Percentiles rank a stretch among this genome's conserved stretches.
Evolutionary conservation across 345 rosid species (phyloP).

Genomic region (Citrus trifoliata): DNA sequence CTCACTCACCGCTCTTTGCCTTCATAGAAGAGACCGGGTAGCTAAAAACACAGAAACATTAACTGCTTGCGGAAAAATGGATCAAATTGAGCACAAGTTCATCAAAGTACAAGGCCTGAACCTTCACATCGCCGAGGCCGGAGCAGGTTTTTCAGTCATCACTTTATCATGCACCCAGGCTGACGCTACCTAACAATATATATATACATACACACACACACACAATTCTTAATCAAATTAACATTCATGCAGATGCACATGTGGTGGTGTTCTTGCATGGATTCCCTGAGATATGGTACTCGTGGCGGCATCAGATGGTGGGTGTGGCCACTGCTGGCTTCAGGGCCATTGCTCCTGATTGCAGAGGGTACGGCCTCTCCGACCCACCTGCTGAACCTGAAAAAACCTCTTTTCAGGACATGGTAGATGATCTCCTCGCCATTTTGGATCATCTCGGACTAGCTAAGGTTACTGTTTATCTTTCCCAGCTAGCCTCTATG

Average conservation of each 20-base stretch:
- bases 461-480: slow-evolving; percentile 18
- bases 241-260: slow-evolving; percentile 16
- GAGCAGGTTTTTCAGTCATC: slow-evolving; percentile 20
- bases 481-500: neutral
- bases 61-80: slow-evolving; percentile 22
- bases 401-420: slow-evolving; percentile 31
- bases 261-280: slow-evolving; percentile 56
- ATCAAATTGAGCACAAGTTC: slow-evolving; percentile 42
- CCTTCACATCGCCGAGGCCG: slow-evolving; percentile 47
- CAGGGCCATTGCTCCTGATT: slow-evolving; percentile 50
- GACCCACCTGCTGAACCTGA: slow-evolving; percentile 45
- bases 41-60: neutral
- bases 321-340: slow-evolving; percentile 44
- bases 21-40: neutral
- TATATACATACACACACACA: too few relatives aligned
- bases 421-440: slow-evolving; percentile 33
- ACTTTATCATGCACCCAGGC: neutral
- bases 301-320: slow-evolving; percentile 59
- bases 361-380: slow-evolving; percentile 53
- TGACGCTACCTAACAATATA: too few relatives aligned
- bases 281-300: slow-evolving; percentile 69
- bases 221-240: too few relatives aligned
- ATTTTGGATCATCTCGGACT: slow-evolving; percentile 40
- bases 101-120: slow-evolving; percentile 29
- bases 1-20: too few relatives aligned